Conservation (phyloP, 2,329 filamentous ascomycete species). For the Penicillium sp. region DNA sequence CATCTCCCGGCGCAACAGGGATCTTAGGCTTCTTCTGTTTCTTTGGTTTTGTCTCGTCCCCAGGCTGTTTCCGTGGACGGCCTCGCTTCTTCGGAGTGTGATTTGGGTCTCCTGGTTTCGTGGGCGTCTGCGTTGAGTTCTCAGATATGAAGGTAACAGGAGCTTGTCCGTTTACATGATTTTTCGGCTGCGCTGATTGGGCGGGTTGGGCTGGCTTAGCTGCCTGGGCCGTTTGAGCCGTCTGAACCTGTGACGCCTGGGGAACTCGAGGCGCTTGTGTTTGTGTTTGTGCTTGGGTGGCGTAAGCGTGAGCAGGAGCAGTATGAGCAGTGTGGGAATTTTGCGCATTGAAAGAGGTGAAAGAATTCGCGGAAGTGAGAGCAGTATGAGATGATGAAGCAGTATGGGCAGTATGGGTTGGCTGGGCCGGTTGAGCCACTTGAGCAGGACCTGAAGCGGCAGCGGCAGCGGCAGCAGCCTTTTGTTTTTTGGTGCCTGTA, state of each 20-base stretch:
- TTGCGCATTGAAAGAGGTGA: not conserved
- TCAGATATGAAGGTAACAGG: slow-evolving; percentile 18
- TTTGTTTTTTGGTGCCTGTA: slow-evolving; percentile 14
- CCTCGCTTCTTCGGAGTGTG: slow-evolving; percentile 33
- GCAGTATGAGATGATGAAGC: not conserved
- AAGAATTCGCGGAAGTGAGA: too few species aligned
- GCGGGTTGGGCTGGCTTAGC: not conserved
- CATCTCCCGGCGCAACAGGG: slow-evolving; percentile 20
- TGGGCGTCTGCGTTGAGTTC: slow-evolving; percentile 12
- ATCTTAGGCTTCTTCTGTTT: slow-evolving; percentile 25
- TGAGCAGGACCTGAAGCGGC: not conserved
- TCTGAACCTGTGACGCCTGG: not conserved
- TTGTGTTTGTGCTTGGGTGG: not conserved
- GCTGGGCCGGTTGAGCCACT: not conserved
- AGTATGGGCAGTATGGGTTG: not conserved
- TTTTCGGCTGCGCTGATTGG: not conserved
- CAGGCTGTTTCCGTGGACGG: slow-evolving; percentile 36
- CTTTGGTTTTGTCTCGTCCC: slow-evolving; percentile 24
- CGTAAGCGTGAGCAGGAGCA: not conserved
- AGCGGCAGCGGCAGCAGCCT: slow-evolving; percentile 18
- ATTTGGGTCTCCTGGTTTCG: slow-evolving; percentile 9
- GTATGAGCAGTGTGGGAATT: not conserved
- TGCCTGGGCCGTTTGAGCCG: too few species aligned
- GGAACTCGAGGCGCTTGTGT: slow-evolving; percentile 3
- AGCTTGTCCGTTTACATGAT: slow-evolving; percentile 22